These are phyloP conservation scores for Chlamydomonas incerta DNA, from an alignment of 139 green algal species.

Conservation along the genomic window DNA sequence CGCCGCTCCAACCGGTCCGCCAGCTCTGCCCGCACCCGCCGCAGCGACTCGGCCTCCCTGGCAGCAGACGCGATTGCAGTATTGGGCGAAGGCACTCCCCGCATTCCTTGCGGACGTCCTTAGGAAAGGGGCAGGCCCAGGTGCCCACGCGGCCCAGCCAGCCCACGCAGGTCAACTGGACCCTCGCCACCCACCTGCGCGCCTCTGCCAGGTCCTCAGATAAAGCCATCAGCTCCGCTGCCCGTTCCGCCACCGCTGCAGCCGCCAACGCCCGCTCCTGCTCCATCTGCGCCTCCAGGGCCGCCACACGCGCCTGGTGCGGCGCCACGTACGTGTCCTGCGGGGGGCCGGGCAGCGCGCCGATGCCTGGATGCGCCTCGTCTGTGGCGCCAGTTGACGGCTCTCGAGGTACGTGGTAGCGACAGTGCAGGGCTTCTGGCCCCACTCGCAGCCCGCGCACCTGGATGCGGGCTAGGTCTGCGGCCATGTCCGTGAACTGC, in stretches of 20 bases:
- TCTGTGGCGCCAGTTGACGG: too few relatives aligned
- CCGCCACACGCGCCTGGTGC: neutral
- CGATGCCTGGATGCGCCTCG: too few relatives aligned
- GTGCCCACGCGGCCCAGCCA: too few relatives aligned
- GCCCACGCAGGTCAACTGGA: too few relatives aligned
- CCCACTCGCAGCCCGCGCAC: neutral
- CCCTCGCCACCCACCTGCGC: neutral
- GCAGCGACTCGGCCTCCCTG: neutral
- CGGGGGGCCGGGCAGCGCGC: neutral
- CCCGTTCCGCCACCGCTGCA: neutral
- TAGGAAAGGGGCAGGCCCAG: too few relatives aligned
- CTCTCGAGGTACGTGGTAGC: neutral
- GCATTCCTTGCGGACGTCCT: too few relatives aligned
- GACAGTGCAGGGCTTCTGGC: too few relatives aligned
- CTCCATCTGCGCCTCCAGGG: constrained; percentile 5
- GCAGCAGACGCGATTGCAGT: too few relatives aligned
- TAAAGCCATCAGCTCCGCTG: neutral
- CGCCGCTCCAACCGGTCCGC: neutral
- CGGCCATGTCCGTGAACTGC: constrained; percentile 6
- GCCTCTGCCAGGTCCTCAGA: constrained; percentile 11
- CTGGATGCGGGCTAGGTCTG: neutral
- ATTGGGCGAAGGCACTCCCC: too few relatives aligned
- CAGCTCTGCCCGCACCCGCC: neutral
- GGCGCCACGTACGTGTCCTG: constrained; percentile 14
- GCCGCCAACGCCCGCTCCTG: neutral